A percentile compares a stretch with the other conserved stretches of the same genome.
Evolutionary conservation across 164 flowering plant genomes (phyloP).

Genomic region (Houttuynia cordata): DNA sequence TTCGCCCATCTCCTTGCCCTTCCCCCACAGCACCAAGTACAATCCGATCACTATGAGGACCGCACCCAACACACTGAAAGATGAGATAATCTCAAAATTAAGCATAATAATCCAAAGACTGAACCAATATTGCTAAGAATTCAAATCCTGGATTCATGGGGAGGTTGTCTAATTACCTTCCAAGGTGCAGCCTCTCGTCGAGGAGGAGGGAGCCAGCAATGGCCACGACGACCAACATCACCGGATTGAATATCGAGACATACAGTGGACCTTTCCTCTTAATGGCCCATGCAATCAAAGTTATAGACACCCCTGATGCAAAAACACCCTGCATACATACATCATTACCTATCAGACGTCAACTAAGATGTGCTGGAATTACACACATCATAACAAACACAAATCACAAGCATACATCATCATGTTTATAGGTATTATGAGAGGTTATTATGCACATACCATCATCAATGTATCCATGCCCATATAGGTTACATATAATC

Average conservation of each 20-base stretch:
- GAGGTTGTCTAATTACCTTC: constrained; percentile 20
- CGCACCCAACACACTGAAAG: constrained; percentile 30
- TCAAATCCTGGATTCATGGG: not conserved
- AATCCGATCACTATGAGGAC: constrained; percentile 30
- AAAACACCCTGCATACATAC: constrained; percentile 30
- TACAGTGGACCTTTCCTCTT: constrained; percentile 41
- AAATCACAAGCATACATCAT: not conserved
- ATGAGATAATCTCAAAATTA: too few relatives aligned
- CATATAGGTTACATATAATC: too few relatives aligned
- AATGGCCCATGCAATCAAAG: constrained; percentile 37
- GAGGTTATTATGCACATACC: too few relatives aligned
- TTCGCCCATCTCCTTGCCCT: constrained; percentile 25
- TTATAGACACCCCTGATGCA: constrained; percentile 32
- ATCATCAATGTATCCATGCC: too few relatives aligned
- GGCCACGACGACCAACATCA: constrained; percentile 43
- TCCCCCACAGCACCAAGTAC: constrained; percentile 45
- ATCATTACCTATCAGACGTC: too few relatives aligned
- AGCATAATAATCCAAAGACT: not conserved
- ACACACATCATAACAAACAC: too few relatives aligned
- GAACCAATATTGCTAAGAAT: not conserved
- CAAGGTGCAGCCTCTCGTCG: constrained; percentile 34
- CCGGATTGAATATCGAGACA: constrained; percentile 43
- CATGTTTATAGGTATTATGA: too few relatives aligned
- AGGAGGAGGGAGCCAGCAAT: constrained; percentile 28
- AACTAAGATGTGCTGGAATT: too few relatives aligned